Conservation (phyloP, 208 protist genomes). For the Sergeia podlipaevii region DNA sequence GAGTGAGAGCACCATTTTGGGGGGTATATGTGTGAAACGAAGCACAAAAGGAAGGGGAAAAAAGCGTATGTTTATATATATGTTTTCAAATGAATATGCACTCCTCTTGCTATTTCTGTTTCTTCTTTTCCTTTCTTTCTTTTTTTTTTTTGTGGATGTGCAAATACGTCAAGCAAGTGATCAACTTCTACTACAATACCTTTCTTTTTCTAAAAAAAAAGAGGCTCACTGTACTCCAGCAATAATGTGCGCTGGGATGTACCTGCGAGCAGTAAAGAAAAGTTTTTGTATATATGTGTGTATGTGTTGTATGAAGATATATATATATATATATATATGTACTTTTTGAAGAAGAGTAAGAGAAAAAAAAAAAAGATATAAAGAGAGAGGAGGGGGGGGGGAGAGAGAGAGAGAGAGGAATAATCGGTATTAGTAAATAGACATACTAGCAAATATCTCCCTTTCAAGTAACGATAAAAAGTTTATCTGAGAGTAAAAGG, state of each 20-base stretch:
- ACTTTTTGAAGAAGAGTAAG: slow-evolving; percentile 3
- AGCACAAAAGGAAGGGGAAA: background rate
- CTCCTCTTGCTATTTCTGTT: no score
- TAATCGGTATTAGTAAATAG: slow-evolving; percentile 7
- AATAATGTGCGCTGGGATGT: background rate
- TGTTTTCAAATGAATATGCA: background rate
- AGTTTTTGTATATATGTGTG: slow-evolving; percentile 2
- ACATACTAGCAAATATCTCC: no score
- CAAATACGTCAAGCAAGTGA: no score
- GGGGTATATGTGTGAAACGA: background rate
- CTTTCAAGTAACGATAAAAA: no score
- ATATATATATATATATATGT: background rate
- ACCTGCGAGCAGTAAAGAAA: background rate
- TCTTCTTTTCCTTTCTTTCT: no score
- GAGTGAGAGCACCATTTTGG: slow-evolving; percentile 50
- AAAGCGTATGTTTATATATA: background rate
- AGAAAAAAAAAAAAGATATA: slow-evolving; percentile 6
- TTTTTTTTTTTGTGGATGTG: no score
- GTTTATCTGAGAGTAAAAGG: background rate
- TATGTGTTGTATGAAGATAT: background rate
- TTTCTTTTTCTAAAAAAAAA: no score
- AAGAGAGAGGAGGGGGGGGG: background rate
- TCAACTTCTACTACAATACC: no score
- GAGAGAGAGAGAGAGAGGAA: background rate
- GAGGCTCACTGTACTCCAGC: no score